A percentile compares a stretch with the other conserved stretches of the same genome.
Evolutionary conservation across 768 basidiomycete genomes (phyloP).

Genomic region (Daedaleopsis sinensis): DNA sequence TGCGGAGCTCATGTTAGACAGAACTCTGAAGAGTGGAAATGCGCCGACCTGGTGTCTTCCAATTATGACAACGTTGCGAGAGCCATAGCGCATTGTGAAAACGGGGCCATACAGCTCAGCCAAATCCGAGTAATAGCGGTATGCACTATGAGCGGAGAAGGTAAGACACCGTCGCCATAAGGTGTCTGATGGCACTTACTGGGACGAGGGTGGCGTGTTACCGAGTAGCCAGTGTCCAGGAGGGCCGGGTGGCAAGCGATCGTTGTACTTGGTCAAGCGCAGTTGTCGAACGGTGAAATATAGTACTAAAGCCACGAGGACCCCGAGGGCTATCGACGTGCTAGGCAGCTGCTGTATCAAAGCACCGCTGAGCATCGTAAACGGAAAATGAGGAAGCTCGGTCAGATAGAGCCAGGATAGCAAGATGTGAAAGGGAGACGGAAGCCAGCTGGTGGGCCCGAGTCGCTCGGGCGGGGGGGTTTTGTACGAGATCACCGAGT

Average conservation of each 20-base stretch:
- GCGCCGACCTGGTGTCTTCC: slow-evolving; percentile 37
- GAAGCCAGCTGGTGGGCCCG: neutral
- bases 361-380: neutral
- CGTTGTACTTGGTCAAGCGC: neutral
- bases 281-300: neutral
- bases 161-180: too few relatives aligned
- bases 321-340: neutral
- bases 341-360: neutral
- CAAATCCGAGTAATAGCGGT: slow-evolving; percentile 47
- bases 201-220: slow-evolving; percentile 11
- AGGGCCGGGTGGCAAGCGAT: slow-evolving; percentile 22
- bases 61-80: slow-evolving; percentile 45
- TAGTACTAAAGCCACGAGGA: neutral
- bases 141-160: neutral
- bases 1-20: slow-evolving; percentile 2
- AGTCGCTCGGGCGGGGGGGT: neutral
- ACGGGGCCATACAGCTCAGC: slow-evolving; percentile 63
- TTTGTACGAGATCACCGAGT: neutral
- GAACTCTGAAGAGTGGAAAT: neutral
- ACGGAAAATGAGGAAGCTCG: neutral
- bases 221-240: slow-evolving; percentile 26
- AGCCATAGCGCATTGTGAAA: slow-evolving; percentile 57
- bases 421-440: neutral
- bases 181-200: slow-evolving; percentile 4
- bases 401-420: neutral